Evolutionary conservation across 768 basidiomycete species (phyloP).

Genomic region (Lepiota venenata): DNA sequence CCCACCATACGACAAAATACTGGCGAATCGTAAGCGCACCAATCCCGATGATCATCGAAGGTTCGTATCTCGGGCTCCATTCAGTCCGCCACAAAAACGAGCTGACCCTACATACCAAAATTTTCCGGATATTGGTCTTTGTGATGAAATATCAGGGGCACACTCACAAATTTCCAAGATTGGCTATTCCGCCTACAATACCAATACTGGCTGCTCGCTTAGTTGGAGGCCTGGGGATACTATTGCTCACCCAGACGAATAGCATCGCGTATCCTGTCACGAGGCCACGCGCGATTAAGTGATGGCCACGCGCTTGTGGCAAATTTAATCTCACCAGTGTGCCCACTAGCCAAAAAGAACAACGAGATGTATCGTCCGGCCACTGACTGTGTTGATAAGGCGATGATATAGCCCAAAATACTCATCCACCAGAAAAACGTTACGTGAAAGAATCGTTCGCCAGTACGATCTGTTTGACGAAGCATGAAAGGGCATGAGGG

Average conservation of each 20-base stretch:
- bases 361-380: constrained; percentile 56
- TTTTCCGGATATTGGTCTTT: too few relatives aligned
- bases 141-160: neutral
- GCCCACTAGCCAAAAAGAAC: constrained; percentile 63
- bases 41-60: constrained; percentile 47
- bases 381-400: constrained; percentile 47
- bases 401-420: constrained; percentile 60
- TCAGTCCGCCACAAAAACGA: constrained; percentile 58
- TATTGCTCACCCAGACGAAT: constrained; percentile 61
- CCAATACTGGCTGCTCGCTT: constrained; percentile 57
- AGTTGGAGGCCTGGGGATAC: constrained; percentile 53
- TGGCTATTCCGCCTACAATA: constrained; percentile 56
- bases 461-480: constrained; percentile 41
- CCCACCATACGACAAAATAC: constrained; percentile 22
- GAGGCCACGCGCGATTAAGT: neutral
- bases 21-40: constrained; percentile 21
- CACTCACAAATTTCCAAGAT: constrained; percentile 56
- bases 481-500: too few relatives aligned
- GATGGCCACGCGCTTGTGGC: neutral
- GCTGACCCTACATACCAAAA: constrained; percentile 39
- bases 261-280: constrained; percentile 40
- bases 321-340: constrained; percentile 17
- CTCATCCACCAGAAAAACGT: constrained; percentile 55
- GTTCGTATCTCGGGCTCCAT: constrained; percentile 66
- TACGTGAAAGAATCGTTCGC: constrained; percentile 65